A percentile compares a stretch with the other conserved stretches of the same genome.
phyloP scores from a whole-genome alignment of 257 asterid species.

The Jacaranda mimosifolia region DNA sequence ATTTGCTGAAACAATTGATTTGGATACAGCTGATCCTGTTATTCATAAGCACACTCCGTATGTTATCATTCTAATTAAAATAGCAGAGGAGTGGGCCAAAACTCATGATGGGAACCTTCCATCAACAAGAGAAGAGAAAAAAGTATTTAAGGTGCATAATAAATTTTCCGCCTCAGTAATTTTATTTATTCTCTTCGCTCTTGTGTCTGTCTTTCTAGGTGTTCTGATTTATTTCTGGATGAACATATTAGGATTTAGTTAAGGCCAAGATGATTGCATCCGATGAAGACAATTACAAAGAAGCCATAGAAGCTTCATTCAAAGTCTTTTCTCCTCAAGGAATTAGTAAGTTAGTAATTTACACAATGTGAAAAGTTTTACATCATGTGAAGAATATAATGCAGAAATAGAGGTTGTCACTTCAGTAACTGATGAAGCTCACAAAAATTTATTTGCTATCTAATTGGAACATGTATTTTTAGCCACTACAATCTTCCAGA shows the following conservation, averaged over 20 bases:
- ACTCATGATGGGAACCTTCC: constrained; percentile 79
- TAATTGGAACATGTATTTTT: constrained; percentile 4
- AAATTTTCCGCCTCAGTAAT: constrained; percentile 22
- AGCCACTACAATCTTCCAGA: background rate
- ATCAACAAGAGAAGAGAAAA: constrained; percentile 85
- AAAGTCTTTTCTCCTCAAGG: constrained; percentile 91
- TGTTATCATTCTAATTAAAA: constrained; percentile 84
- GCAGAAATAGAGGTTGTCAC: constrained; percentile 10
- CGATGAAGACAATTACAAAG: constrained; percentile 96
- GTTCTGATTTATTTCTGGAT: constrained; percentile 43
- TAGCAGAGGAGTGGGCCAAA: constrained; percentile 81
- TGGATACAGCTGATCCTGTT: constrained; percentile 77
- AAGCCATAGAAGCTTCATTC: constrained; percentile 92
- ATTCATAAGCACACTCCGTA: constrained; percentile 90
- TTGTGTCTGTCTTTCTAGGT: constrained; percentile 37
- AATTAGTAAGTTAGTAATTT: constrained; percentile 69
- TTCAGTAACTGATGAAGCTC: constrained; percentile 1
- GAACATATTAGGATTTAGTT: constrained; percentile 69
- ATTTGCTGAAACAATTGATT: constrained; percentile 81
- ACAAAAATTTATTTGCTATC: background rate
- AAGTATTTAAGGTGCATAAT: constrained; percentile 70
- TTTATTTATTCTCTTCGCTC: constrained; percentile 13
- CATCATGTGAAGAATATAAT: background rate
- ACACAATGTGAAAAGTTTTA: background rate
- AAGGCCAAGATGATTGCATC: constrained; percentile 76